A percentile compares a stretch with the other conserved stretches of the same genome.
Evolutionary conservation across 2,329 filamentous ascomycete species (phyloP).

Genomic region (Curvularia spicifera): DNA sequence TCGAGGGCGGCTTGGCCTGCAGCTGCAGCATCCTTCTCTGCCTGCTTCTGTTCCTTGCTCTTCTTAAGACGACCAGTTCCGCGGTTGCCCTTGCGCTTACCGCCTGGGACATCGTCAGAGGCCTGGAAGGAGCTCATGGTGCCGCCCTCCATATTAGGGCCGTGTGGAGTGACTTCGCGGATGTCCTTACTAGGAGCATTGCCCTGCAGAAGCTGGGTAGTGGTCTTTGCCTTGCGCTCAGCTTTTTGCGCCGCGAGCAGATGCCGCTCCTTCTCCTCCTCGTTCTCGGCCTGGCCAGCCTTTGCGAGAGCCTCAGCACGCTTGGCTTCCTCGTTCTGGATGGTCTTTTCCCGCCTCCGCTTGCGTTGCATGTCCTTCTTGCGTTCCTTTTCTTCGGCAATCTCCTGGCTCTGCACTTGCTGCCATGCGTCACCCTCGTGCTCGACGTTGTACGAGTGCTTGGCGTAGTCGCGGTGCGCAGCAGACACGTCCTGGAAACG

Average conservation of each 20-base stretch:
- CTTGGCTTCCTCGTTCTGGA: slow-evolving; percentile 86
- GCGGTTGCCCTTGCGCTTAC: slow-evolving; percentile 61
- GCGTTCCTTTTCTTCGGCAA: slow-evolving; percentile 94
- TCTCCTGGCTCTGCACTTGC: slow-evolving; percentile 86
- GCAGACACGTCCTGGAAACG: slow-evolving; percentile 66
- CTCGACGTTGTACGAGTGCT: slow-evolving; percentile 75
- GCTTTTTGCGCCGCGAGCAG: slow-evolving; percentile 86
- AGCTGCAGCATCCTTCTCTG: slow-evolving; percentile 77
- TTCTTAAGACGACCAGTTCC: slow-evolving; percentile 77
- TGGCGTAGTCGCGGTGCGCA: slow-evolving; percentile 72
- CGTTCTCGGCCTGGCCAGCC: slow-evolving; percentile 79
- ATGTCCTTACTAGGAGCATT: slow-evolving; percentile 77
- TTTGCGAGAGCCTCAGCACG: slow-evolving; percentile 79
- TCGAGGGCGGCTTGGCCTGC: slow-evolving; percentile 85
- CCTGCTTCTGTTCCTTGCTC: slow-evolving; percentile 76
- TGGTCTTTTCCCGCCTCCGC: slow-evolving; percentile 89
- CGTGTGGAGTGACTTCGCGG: slow-evolving; percentile 72
- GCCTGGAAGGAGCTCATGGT: slow-evolving; percentile 84
- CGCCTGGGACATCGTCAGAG: slow-evolving; percentile 57
- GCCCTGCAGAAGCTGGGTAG: slow-evolving; percentile 83
- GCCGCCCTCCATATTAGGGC: slow-evolving; percentile 83
- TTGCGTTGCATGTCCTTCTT: slow-evolving; percentile 99
- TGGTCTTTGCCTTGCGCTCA: slow-evolving; percentile 91
- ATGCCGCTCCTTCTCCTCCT: slow-evolving; percentile 79
- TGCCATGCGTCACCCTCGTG: slow-evolving; percentile 82